Conservation (phyloP, 2,329 filamentous ascomycete genomes). For the Exophiala sp. region DNA sequence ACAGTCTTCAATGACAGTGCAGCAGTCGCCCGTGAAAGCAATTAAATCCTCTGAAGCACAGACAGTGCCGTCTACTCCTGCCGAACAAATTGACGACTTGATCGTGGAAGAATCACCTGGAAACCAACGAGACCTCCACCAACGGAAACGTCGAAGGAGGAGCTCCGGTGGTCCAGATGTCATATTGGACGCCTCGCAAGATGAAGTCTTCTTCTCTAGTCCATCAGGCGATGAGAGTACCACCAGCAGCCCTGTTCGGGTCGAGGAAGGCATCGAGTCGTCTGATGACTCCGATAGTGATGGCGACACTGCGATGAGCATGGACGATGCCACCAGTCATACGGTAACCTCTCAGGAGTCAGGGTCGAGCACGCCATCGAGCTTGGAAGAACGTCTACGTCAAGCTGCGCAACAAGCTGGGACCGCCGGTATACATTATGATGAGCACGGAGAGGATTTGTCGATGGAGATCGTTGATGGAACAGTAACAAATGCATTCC, state of each 20-base stretch:
- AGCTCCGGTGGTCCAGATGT: conserved; percentile 53
- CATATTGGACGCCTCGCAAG: conserved; percentile 46
- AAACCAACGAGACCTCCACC: conserved; percentile 62
- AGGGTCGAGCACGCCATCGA: conserved; percentile 60
- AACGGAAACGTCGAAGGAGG: conserved; percentile 50
- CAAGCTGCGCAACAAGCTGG: conserved; percentile 73
- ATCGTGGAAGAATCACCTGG: conserved; percentile 59
- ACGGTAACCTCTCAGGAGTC: conserved; percentile 62
- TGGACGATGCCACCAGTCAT: conserved; percentile 72
- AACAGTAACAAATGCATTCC: conserved; percentile 49
- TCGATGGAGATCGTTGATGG: conserved; percentile 75
- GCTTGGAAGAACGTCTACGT: conserved; percentile 72
- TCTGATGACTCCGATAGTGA: conserved; percentile 56
- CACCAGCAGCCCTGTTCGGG: conserved; percentile 41
- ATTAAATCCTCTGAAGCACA: conserved; percentile 25
- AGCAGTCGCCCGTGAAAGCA: conserved; percentile 25
- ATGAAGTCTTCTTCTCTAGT: conserved; percentile 70
- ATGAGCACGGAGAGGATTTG: conserved; percentile 65
- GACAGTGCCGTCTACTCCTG: conserved; percentile 60
- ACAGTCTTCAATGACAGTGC: conserved; percentile 58
- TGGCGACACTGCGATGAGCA: conserved; percentile 75
- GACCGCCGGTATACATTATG: conserved; percentile 63
- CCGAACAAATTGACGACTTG: conserved; percentile 58
- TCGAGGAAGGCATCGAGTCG: conserved; percentile 50
- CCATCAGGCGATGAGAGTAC: conserved; percentile 44